phyloP scores from a whole-genome alignment of 2,329 filamentous ascomycete species.

The Xenoacremonium recifei region DNA sequence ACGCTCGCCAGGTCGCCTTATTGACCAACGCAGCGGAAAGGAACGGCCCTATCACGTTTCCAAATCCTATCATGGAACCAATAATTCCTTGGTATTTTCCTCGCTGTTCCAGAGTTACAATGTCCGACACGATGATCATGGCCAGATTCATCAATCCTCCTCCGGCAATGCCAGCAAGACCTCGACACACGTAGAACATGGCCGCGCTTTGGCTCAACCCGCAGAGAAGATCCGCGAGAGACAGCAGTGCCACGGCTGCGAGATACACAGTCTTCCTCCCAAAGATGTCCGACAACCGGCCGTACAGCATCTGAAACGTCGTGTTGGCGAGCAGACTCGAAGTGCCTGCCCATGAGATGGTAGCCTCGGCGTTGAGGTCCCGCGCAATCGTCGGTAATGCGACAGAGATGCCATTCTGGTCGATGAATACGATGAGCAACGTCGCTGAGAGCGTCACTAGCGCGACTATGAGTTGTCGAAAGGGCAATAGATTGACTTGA shows the following conservation, averaged over 20 bases:
- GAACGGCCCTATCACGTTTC: conserved; percentile 43
- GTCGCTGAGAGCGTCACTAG: conserved; percentile 51
- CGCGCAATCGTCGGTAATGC: conserved; percentile 51
- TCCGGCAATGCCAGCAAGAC: conserved; percentile 58
- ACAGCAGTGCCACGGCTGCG: conserved; percentile 49
- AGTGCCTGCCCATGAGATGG: conserved; percentile 56
- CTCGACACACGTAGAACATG: conserved; percentile 62
- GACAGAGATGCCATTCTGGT: conserved; percentile 55
- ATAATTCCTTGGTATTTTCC: conserved; percentile 53
- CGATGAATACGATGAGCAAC: conserved; percentile 54
- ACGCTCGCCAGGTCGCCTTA: conserved; percentile 38
- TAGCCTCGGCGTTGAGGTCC: conserved; percentile 44
- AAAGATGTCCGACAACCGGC: conserved; percentile 59
- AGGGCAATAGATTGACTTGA: conserved; percentile 57
- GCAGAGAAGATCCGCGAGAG: conserved; percentile 58
- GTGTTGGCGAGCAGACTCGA: conserved; percentile 56
- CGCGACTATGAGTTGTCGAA: conserved; percentile 46
- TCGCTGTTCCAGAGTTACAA: conserved; percentile 57
- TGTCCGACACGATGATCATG: conserved; percentile 62
- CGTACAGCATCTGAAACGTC: conserved; percentile 64
- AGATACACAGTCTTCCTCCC: conserved; percentile 59
- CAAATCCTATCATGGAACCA: conserved; percentile 38
- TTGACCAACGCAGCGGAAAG: conserved; percentile 39
- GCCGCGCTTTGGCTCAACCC: conserved; percentile 53
- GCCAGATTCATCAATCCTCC: conserved; percentile 59